Evolutionary conservation across 2,329 filamentous ascomycete genomes (phyloP).

Genomic region (Hymenoscyphus linearis): DNA sequence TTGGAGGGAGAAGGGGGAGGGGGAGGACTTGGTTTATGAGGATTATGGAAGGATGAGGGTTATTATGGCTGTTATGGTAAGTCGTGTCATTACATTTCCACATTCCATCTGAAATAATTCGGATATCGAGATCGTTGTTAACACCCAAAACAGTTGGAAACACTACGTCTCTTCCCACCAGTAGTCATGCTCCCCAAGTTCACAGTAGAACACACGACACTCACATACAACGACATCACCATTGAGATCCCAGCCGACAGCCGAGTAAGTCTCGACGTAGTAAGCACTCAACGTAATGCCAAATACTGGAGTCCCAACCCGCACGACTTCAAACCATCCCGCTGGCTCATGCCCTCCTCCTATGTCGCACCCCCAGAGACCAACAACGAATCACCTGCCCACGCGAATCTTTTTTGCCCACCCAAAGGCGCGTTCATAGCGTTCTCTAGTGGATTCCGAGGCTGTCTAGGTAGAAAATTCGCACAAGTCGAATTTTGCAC

Average conservation of each 20-base stretch:
- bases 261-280: conserved; percentile 12
- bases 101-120: too few species aligned
- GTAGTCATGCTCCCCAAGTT: conserved; percentile 50
- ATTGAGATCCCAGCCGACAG: conserved; percentile 12
- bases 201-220: conserved; percentile 15
- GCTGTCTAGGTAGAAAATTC: conserved; percentile 32
- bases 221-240: conserved; percentile 8
- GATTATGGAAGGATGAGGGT: conserved; percentile 37
- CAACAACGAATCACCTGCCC: conserved; percentile 12
- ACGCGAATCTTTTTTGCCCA: conserved; percentile 16
- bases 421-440: conserved; percentile 30
- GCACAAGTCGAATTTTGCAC: conserved; percentile 32
- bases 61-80: conserved; percentile 34
- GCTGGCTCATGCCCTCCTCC: conserved; percentile 17
- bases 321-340: conserved; percentile 11
- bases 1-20: conserved; percentile 23
- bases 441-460: conserved; percentile 34
- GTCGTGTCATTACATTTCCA: not conserved
- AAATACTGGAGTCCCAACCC: conserved; percentile 12
- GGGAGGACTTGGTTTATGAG: conserved; percentile 32
- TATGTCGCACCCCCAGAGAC: conserved; percentile 14
- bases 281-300: conserved; percentile 13
- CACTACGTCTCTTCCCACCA: conserved; percentile 49
- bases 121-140: too few species aligned
- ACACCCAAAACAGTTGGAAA: conserved; percentile 32